Evolutionary conservation across 306 rosid genomes (phyloP).

Genomic region (Cercis canadensis): DNA sequence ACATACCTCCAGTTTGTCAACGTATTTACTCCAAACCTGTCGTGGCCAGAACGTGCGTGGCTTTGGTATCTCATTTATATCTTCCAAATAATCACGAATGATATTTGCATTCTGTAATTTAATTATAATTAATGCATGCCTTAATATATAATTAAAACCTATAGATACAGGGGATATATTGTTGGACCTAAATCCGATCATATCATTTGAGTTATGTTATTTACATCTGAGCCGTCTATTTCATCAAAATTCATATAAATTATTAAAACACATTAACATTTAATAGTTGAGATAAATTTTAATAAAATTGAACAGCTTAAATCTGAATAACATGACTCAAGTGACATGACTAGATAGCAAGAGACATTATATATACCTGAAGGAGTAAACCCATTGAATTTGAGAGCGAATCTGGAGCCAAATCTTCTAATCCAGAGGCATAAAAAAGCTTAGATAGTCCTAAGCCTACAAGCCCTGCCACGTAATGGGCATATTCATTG

Average conservation of each 20-base stretch:
- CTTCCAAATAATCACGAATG: slow-evolving; percentile 75
- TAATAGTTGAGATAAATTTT: too few relatives aligned
- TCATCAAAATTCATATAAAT: too few relatives aligned
- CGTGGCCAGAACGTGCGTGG: slow-evolving; percentile 77
- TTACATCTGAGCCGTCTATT: too few relatives aligned
- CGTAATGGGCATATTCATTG: slow-evolving; percentile 71
- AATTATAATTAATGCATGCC: background rate
- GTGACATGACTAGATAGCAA: too few relatives aligned
- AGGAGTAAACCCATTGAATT: slow-evolving; percentile 79
- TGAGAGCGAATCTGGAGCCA: slow-evolving; percentile 53
- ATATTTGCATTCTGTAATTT: slow-evolving; percentile 66
- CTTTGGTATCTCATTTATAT: slow-evolving; percentile 74
- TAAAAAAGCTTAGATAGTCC: slow-evolving; percentile 72
- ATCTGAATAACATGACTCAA: too few relatives aligned
- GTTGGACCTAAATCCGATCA: too few relatives aligned
- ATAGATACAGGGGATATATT: too few relatives aligned
- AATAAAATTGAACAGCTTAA: too few relatives aligned
- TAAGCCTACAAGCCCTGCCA: slow-evolving; percentile 73
- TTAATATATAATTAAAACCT: too few relatives aligned
- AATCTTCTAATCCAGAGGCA: slow-evolving; percentile 59
- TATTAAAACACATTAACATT: too few relatives aligned
- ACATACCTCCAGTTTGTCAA: slow-evolving; percentile 69
- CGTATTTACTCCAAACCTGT: slow-evolving; percentile 71
- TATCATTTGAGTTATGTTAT: too few relatives aligned
- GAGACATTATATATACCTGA: slow-evolving; percentile 58